Evolutionary conservation across 441 rosid species (phyloP).

Genomic region (Erodium chrysanthum): DNA sequence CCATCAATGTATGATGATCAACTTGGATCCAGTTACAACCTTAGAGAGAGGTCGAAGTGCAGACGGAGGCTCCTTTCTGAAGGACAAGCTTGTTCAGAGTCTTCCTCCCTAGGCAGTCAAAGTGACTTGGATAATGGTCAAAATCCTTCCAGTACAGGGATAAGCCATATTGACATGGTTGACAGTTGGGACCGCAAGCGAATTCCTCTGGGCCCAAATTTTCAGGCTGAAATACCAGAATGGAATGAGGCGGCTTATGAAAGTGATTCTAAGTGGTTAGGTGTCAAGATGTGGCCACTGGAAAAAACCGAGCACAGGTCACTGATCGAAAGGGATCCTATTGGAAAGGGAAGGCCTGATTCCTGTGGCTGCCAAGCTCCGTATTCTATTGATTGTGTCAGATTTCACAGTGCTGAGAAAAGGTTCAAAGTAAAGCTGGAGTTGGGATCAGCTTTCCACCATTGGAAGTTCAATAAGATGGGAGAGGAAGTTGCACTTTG

Average conservation of each 20-base stretch:
- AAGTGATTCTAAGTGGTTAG: conserved; percentile 67
- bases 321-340: conserved; percentile 28
- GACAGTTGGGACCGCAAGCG: conserved; percentile 27
- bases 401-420: conserved; percentile 53
- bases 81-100: background rate
- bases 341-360: conserved; percentile 79
- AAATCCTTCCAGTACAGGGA: conserved; percentile 14
- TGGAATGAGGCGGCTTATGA: conserved; percentile 48
- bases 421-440: conserved; percentile 50
- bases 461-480: conserved; percentile 56
- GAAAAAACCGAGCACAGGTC: conserved; percentile 23
- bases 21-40: conserved; percentile 51
- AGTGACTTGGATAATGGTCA: background rate
- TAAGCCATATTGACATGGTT: conserved; percentile 19
- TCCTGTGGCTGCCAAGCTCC: conserved; percentile 55
- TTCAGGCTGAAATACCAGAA: conserved; percentile 64
- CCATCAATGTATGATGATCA: conserved; percentile 67
- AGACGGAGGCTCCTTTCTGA: conserved; percentile 23
- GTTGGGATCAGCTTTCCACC: conserved; percentile 49
- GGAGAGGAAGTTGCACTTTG: conserved; percentile 53
- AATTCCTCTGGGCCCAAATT: conserved; percentile 48
- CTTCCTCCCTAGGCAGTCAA: too few species aligned
- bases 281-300: conserved; percentile 63
- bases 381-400: conserved; percentile 56
- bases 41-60: conserved; percentile 34